phyloP scores from a whole-genome alignment of 176 grass and related monocot genomes.

The Hyparrhenia diplandra region DNA sequence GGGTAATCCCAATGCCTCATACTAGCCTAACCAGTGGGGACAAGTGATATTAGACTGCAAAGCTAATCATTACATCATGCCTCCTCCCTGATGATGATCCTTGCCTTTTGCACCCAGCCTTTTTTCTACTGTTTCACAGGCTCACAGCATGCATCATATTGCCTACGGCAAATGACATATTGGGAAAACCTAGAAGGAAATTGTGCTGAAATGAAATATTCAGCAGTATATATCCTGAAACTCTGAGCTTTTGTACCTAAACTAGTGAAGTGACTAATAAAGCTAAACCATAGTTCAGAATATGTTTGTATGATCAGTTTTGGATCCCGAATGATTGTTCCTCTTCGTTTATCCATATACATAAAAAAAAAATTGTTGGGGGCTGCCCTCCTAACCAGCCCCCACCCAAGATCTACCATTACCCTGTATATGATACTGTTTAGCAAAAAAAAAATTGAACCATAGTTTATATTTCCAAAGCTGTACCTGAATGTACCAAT shows the following conservation, averaged over 20 bases:
- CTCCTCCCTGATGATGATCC: slow-evolving; percentile 40
- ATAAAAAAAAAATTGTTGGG: not conserved
- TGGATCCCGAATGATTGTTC: not conserved
- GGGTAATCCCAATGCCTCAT: slow-evolving; percentile 52
- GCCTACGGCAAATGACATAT: slow-evolving; percentile 21
- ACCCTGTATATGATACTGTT: not conserved
- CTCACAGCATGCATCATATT: slow-evolving; percentile 25
- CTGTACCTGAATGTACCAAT: not conserved
- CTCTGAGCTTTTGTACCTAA: not conserved
- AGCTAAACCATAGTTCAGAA: not conserved
- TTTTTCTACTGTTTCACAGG: slow-evolving; percentile 27
- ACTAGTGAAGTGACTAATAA: not conserved
- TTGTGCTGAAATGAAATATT: not conserved
- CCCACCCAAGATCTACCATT: not conserved
- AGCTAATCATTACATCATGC: slow-evolving; percentile 57
- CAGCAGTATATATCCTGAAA: not conserved
- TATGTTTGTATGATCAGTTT: not conserved
- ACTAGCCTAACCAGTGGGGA: slow-evolving; percentile 36
- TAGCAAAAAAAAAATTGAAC: not conserved
- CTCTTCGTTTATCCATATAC: not conserved
- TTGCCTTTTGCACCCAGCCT: slow-evolving; percentile 21
- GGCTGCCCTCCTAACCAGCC: too few species aligned
- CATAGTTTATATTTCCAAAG: not conserved
- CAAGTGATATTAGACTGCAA: slow-evolving; percentile 24
- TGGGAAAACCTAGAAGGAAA: not conserved